Percentiles rank a stretch among this genome's conserved stretches.
Evolutionary conservation across 805 yeast genomes (phyloP).

Genomic region (Ogataea nitratoaversa): DNA sequence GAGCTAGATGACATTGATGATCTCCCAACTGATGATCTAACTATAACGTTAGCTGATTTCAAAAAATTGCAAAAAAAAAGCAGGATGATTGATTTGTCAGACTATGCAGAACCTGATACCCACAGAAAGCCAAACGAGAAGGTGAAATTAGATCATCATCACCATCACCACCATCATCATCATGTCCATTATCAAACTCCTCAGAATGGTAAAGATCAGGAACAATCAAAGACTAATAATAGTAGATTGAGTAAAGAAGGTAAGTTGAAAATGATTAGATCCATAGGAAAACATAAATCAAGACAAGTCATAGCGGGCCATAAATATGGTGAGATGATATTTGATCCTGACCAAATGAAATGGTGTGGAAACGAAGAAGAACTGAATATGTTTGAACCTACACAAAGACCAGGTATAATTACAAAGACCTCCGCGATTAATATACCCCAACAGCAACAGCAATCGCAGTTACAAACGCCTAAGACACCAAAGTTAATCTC

Average conservation of each 20-base stretch:
- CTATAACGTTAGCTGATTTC: slow-evolving; percentile 26
- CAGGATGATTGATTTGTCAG: slow-evolving; percentile 23
- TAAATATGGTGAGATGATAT: slow-evolving; percentile 43
- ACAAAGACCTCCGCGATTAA: slow-evolving; percentile 5
- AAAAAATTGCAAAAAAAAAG: slow-evolving; percentile 20
- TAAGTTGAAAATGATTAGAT: slow-evolving; percentile 26
- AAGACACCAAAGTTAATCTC: slow-evolving; percentile 27
- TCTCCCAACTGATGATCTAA: slow-evolving; percentile 22
- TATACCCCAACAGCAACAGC: slow-evolving; percentile 20
- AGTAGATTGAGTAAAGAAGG: slow-evolving; percentile 29
- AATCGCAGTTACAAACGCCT: slow-evolving; percentile 1
- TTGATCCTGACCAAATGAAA: slow-evolving; percentile 43
- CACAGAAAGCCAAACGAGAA: not conserved
- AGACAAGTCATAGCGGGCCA: slow-evolving; percentile 28
- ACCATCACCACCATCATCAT: slow-evolving; percentile 6
- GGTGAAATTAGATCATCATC: slow-evolving; percentile 3
- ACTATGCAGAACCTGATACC: slow-evolving; percentile 22
- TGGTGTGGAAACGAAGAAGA: slow-evolving; percentile 72
- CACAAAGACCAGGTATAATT: slow-evolving; percentile 37
- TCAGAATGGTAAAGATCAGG: not conserved
- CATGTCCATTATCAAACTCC: slow-evolving; percentile 6
- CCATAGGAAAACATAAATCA: slow-evolving; percentile 23
- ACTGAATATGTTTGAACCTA: slow-evolving; percentile 44
- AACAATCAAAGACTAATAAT: slow-evolving; percentile 13
- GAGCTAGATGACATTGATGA: slow-evolving; percentile 25